Base-by-base conservation (phyloP, 1,284 basidiomycete genomes). In the Apiotrichum akiyoshidainum region DNA sequence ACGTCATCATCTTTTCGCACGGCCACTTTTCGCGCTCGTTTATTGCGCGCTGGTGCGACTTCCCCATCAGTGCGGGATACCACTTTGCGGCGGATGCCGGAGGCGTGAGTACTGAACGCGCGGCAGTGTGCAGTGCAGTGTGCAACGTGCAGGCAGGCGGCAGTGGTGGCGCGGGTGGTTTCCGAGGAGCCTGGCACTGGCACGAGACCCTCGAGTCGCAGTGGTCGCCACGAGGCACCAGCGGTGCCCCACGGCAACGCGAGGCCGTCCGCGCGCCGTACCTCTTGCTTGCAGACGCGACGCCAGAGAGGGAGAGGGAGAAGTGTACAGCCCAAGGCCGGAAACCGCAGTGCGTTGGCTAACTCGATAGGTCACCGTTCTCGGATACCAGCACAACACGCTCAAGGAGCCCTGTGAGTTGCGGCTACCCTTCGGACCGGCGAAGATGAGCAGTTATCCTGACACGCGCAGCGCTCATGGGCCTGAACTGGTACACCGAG, bases 21-120 rank as follows among this genome's bases (percentile, higher is more conserved):
- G 77, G 74, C 31, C 91, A 94, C 75, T 92, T 94, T 76, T 89
- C 85, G 58, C 85, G 92, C 57, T 85, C 86, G 58, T 83, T 95
- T 65, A 88, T 95, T 50, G 74, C 76, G 21, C 68, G 78, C 53
- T 79, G 78, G 78, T 78, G 77, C 55, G 69, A 68, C 47, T 65
- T 78, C 44, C 77, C 78, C n/a, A 58, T 79, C 31, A 51, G 63
- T 31, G 73, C 75, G 12, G 78, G 78, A 11, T 78, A 78, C 59
- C 73, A 79, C 63, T 77, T 79, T 55, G 65, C 72, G 13, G 71
- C 75, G 2, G 78, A 78, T 48, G 69, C 78, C 13, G 77, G 76
- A 57, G 74, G 76, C 17, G 68, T 78, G 54, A 67, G 71, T 67
- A 0, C 1, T 42, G 40, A n/a, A 17, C 34, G 34, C 34, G 13